Percentiles rank a stretch among this genome's conserved stretches.
phyloP scores from a whole-genome alignment of 2,329 filamentous ascomycete genomes.

The Fusarium tanahbumbuense region DNA sequence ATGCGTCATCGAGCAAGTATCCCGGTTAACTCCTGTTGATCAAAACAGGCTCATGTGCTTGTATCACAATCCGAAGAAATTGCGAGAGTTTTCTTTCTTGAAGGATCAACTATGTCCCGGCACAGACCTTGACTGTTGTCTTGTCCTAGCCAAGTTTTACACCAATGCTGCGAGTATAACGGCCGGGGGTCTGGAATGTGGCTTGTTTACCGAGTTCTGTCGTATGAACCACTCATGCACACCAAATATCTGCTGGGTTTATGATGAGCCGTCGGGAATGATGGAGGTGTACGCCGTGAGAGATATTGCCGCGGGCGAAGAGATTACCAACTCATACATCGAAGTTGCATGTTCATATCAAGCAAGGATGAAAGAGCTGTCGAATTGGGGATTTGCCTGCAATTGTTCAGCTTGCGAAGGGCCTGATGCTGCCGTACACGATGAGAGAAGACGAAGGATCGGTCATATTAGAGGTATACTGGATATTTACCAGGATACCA shows the following conservation, averaged over 20 bases:
- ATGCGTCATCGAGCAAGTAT: conserved; percentile 13
- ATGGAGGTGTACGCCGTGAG: conserved; percentile 19
- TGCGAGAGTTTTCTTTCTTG: conserved; percentile 17
- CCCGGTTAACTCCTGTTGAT: background rate
- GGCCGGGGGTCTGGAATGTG: conserved; percentile 3
- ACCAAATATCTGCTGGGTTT: conserved; percentile 20
- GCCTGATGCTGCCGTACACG: background rate
- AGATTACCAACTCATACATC: conserved; percentile 24
- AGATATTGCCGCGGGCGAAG: conserved; percentile 1
- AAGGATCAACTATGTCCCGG: conserved; percentile 1
- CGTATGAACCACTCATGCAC: conserved; percentile 28
- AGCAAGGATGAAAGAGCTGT: conserved; percentile 1
- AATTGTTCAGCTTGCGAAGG: background rate
- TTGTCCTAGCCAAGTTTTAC: conserved; percentile 25
- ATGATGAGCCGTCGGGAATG: conserved; percentile 7
- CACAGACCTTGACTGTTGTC: background rate
- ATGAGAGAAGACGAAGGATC: conserved; percentile 18
- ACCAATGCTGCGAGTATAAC: conserved; percentile 23
- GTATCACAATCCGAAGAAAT: conserved; percentile 21
- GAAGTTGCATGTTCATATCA: background rate
- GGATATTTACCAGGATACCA: conserved; percentile 4
- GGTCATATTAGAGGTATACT: conserved; percentile 12
- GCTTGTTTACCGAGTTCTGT: conserved; percentile 15
- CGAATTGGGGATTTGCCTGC: conserved; percentile 11
- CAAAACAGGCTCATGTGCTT: background rate